Conservation (phyloP, 306 rosid species). For the Neltuma alba region DNA sequence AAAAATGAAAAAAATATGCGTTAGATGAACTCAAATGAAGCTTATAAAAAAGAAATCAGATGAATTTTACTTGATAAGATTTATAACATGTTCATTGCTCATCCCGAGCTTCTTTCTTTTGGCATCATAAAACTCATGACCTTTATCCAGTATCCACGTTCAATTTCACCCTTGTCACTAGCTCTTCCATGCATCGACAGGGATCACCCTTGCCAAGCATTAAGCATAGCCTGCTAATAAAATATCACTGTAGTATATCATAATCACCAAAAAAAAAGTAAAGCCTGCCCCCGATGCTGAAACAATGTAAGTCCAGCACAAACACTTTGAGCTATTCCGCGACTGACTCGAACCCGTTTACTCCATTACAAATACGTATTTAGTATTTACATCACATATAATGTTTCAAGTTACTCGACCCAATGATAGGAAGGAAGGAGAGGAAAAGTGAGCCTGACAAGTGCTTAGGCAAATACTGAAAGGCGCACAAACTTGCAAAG, state of each 20-base stretch:
- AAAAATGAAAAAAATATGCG: too few species aligned
- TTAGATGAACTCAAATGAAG: too few species aligned
- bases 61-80: not conserved
- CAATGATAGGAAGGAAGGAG: not conserved
- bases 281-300: not conserved
- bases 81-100: not conserved
- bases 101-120: not conserved
- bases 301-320: not conserved
- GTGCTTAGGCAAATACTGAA: not conserved
- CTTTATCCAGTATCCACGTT: not conserved
- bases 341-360: not conserved
- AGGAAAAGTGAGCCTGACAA: not conserved
- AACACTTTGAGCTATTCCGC: not conserved
- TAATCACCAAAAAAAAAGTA: not conserved
- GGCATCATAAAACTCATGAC: not conserved
- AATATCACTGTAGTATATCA: not conserved
- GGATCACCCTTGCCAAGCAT: not conserved
- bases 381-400: not conserved
- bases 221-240: too few species aligned
- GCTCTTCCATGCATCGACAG: not conserved
- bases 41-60: too few species aligned
- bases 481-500: not conserved
- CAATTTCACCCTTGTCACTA: not conserved
- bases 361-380: slow-evolving; percentile 1
- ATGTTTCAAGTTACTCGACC: not conserved